These are phyloP conservation scores for Typha latifolia DNA, from an alignment of 176 grass and related monocot species.

Conservation along the genomic window DNA sequence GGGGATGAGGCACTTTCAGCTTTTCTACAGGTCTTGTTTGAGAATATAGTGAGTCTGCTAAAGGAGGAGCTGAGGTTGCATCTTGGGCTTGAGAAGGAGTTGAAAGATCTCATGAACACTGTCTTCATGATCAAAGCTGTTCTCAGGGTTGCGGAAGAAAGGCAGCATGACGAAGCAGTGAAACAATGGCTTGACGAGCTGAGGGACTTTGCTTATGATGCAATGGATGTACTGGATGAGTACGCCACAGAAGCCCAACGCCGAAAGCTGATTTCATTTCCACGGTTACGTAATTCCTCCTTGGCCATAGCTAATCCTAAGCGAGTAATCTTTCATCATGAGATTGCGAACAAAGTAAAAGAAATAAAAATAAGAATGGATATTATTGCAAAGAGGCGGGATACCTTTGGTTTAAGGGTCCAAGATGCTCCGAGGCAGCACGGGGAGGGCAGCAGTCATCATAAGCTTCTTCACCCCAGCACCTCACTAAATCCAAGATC, in stretches of 20 bases:
- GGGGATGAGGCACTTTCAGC: constrained; percentile 9
- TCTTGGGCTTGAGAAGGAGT: neutral
- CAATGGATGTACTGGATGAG: constrained; percentile 27
- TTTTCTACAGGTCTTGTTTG: constrained; percentile 24
- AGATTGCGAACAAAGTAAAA: constrained; percentile 2
- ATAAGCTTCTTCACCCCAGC: neutral
- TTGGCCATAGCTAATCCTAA: neutral
- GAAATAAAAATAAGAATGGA: neutral
- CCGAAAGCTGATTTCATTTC: neutral
- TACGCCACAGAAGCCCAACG: constrained; percentile 12
- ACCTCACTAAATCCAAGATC: constrained; percentile 12
- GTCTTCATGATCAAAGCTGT: constrained; percentile 3
- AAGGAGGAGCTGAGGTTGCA: neutral
- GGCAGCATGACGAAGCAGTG: neutral
- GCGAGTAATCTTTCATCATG: neutral
- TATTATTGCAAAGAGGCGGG: neutral
- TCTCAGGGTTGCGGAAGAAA: constrained; percentile 13
- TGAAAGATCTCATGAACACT: neutral
- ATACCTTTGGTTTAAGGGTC: neutral
- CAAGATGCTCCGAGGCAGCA: no score
- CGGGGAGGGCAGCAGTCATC: neutral
- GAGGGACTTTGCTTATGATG: constrained; percentile 20
- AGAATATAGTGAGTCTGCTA: neutral
- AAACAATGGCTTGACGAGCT: constrained; percentile 4
- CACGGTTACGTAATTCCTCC: neutral